Base-by-base conservation (phyloP, 305 asterid genomes). In the Plantago lanceolata region DNA sequence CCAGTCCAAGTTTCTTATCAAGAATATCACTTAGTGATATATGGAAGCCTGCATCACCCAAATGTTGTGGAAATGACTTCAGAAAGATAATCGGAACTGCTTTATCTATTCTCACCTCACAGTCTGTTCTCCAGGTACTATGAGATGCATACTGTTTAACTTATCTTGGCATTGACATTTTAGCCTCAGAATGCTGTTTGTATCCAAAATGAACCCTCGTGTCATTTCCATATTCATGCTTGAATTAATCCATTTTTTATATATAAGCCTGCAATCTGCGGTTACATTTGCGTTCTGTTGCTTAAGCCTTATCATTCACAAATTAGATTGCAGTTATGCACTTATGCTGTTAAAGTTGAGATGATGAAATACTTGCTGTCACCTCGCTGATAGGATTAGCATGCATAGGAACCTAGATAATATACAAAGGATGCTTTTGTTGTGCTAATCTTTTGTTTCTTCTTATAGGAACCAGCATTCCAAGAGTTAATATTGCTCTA, bases 11-110 rank as follows among this genome's bases (percentile, higher is more conserved):
- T 48, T 88, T 79, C 80, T 74, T 91, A 72, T 76, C 95, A 54
- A 86, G 98, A 83, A 80, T 91, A 78, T 79, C 98, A 68, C 84
- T 91, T 72, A 66, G 80, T 76, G 98, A 91, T 76, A 86, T 91
- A 68, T 91, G 92, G 96, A 73, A 79, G 73, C 95, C 98, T 31
- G 96, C 98, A 71, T 86, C 95, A 52, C 75, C 76, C 65, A 76
- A 78, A 83, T 73, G 68, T 69, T 91, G 95, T 68, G 94, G 87
- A 70, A 85, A 88, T 83, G 88, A 88, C 79, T 59, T 88, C 68
- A 78, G 80, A 85, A 85, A 84, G 80, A 86, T 84, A 77, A 71
- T 91, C 70, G 81, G 71, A 77, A 82, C 81, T 59, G 82, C 85
- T 65, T 19, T 87, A 72, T 81, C 93, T 68, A 82, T 88, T 79